These are phyloP conservation scores for Irpex rosettiformis DNA, from an alignment of 1,284 basidiomycete genomes.

Conservation along the genomic window DNA sequence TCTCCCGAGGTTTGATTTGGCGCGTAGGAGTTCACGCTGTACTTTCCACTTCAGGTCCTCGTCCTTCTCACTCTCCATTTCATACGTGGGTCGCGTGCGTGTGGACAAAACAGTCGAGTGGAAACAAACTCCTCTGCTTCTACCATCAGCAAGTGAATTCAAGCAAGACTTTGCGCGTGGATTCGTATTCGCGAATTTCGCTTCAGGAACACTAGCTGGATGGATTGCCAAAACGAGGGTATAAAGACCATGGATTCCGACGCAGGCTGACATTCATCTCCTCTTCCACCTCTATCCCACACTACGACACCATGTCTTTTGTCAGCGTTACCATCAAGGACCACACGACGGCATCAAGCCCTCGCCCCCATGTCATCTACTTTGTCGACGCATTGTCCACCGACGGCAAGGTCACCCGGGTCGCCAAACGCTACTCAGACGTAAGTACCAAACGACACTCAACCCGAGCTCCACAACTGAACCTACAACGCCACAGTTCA, in stretches of 20 bases:
- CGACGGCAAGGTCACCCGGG: slow-evolving; percentile 30
- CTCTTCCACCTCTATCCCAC: no score
- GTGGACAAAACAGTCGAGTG: background rate
- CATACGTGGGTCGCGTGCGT: background rate
- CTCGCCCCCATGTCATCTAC: slow-evolving; percentile 50
- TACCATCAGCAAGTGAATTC: no score
- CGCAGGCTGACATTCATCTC: no score
- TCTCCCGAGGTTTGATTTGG: no score
- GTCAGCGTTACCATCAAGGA: slow-evolving; percentile 29
- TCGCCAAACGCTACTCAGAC: slow-evolving; percentile 49
- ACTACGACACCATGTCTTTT: slow-evolving; percentile 21
- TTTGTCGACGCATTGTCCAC: slow-evolving; percentile 33
- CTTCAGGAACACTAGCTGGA: no score
- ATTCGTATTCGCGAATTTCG: no score
- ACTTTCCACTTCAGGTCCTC: no score
- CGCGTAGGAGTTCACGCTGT: no score
- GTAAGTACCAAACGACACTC: no score
- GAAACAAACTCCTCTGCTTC: background rate
- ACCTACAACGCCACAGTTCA: slow-evolving; percentile 35
- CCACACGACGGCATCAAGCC: slow-evolving; percentile 49
- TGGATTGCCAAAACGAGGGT: no score
- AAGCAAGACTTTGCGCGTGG: no score
- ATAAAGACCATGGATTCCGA: background rate
- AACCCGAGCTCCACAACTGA: background rate
- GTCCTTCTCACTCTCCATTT: background rate